Base-by-base conservation (phyloP, 2,329 filamentous ascomycete genomes). In the Rhinocladiella mackenziei region DNA sequence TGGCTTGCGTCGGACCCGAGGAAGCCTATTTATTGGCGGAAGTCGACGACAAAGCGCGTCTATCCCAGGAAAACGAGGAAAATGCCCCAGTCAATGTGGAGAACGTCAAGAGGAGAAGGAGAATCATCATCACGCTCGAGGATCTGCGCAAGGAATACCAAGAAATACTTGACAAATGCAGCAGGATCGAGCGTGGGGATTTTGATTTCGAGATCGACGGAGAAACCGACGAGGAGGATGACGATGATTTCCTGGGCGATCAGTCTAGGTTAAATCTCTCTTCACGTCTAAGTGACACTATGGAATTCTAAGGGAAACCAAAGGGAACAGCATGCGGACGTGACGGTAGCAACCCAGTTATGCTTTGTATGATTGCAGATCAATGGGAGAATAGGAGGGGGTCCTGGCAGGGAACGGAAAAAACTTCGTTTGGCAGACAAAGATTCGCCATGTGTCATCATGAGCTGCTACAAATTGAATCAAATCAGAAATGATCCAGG, bases 71-170 rank as follows among this genome's bases (percentile, higher is more conserved):
- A 60, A 58, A 43, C 11, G 33, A 46, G 14, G 31, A 43, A 59
- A 58, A 44, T 17, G 45, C 34, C 2, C 13, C 13, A 28, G 11
- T 4, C 13, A 34, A 29, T 26, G 41, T 34, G 14, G 49, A 51
- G 4, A 50, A 40, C 19, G 25, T 41, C 31, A 20, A 56, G 53
- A 56, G 56, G 42, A 51, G 56, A 55, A 65, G 58, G 57, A 80
- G 89, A 50, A 83, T 78, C 61, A 81, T 97, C 25, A 77, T 97
- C 11, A 95, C 87, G 22, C 69, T 98, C 42, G 84, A 84, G 20
- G 89, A 95, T 62, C 72, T 97, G 39, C 78, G 89, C 59, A 87
- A 84, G 65, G 85, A 91, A 62, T 98, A 96, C 64, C 86, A 94
- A 67, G 80, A 78, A 17, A 89, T 97, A 66, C 70, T 98, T 60